Percentiles rank a stretch among this genome's conserved stretches.
phyloP scores from a whole-genome alignment of 2,329 filamentous ascomycete species.

The Neocucurbitaria cava region DNA sequence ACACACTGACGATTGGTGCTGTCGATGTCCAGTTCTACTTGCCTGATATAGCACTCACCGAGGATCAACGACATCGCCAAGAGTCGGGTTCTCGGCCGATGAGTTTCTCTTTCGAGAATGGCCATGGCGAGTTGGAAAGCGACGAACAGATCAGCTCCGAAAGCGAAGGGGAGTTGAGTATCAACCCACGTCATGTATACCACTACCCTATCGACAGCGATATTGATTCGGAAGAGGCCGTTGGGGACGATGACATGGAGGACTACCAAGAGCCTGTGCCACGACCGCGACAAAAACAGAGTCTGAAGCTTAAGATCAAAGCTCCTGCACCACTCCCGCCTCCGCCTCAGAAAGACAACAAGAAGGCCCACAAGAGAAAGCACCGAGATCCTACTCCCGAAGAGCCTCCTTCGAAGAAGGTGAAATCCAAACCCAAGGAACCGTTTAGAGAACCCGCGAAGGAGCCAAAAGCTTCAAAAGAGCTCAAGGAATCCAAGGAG shows the following conservation, averaged over 20 bases:
- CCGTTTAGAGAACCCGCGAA: slow-evolving; percentile 21
- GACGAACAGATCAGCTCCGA: slow-evolving; percentile 51
- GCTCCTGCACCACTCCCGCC: slow-evolving; percentile 13
- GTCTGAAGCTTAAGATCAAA: slow-evolving; percentile 41
- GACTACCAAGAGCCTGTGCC: slow-evolving; percentile 49
- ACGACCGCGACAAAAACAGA: slow-evolving; percentile 34
- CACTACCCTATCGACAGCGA: slow-evolving; percentile 36
- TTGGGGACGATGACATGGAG: slow-evolving; percentile 43
- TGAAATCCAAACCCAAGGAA: not conserved
- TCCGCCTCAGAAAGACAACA: slow-evolving; percentile 27
- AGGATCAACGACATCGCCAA: slow-evolving; percentile 59
- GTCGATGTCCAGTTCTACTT: slow-evolving; percentile 73
- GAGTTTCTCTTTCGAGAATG: slow-evolving; percentile 75
- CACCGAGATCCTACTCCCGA: slow-evolving; percentile 35
- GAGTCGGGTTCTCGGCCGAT: slow-evolving; percentile 64
- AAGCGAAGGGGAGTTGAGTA: slow-evolving; percentile 40
- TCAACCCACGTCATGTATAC: slow-evolving; percentile 44
- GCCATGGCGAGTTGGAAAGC: slow-evolving; percentile 62
- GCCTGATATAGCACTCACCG: slow-evolving; percentile 58
- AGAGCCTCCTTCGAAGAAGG: slow-evolving; percentile 15
- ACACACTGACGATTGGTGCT: slow-evolving; percentile 74
- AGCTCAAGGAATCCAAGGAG: slow-evolving; percentile 18
- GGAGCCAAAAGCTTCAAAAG: slow-evolving; percentile 14
- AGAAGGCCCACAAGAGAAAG: slow-evolving; percentile 37
- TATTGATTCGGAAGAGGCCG: slow-evolving; percentile 34